Percentiles rank a stretch among this genome's conserved stretches.
These are phyloP conservation scores for Dactylonectria estremocensis DNA, from an alignment of 2,329 filamentous ascomycete genomes.

Conservation along the genomic window DNA sequence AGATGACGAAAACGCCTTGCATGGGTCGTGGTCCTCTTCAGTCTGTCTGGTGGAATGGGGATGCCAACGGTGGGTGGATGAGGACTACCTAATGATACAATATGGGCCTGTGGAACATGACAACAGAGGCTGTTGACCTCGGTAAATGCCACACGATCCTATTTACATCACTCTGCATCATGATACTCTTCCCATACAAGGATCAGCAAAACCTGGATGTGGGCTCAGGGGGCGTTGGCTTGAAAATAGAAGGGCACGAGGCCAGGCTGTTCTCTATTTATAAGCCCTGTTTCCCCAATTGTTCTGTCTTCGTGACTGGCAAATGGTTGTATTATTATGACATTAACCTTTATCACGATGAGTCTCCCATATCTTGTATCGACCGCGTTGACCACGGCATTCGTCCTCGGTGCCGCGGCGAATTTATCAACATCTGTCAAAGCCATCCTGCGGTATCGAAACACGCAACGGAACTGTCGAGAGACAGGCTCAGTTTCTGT, in stretches of 20 bases:
- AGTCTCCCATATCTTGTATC: slow-evolving; percentile 1
- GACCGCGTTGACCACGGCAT: slow-evolving; percentile 2
- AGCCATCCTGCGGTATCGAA: slow-evolving; percentile 5
- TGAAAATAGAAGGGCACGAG: slow-evolving; percentile 1
- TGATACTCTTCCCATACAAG: not conserved
- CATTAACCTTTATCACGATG: slow-evolving; percentile 1
- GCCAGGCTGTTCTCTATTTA: slow-evolving; percentile 9
- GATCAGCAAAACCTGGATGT: too few species aligned
- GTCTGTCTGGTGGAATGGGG: too few species aligned
- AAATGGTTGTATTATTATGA: not conserved
- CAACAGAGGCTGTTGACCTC: not conserved
- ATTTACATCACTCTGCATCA: slow-evolving; percentile 10
- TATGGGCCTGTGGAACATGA: too few species aligned
- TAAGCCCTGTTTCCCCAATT: slow-evolving; percentile 3
- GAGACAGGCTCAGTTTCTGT: slow-evolving; percentile 2
- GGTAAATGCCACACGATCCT: slow-evolving; percentile 4
- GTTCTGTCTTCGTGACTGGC: too few species aligned
- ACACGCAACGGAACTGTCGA: slow-evolving; percentile 2
- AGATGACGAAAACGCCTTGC: too few species aligned
- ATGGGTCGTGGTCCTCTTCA: too few species aligned
- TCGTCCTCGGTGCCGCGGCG: not conserved
- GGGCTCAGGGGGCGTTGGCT: not conserved
- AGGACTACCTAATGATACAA: too few species aligned
- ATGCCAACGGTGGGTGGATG: too few species aligned
- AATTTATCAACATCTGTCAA: not conserved